These are phyloP conservation scores for Fraxinus excelsior DNA, from an alignment of 257 asterid genomes.

Conservation along the genomic window DNA sequence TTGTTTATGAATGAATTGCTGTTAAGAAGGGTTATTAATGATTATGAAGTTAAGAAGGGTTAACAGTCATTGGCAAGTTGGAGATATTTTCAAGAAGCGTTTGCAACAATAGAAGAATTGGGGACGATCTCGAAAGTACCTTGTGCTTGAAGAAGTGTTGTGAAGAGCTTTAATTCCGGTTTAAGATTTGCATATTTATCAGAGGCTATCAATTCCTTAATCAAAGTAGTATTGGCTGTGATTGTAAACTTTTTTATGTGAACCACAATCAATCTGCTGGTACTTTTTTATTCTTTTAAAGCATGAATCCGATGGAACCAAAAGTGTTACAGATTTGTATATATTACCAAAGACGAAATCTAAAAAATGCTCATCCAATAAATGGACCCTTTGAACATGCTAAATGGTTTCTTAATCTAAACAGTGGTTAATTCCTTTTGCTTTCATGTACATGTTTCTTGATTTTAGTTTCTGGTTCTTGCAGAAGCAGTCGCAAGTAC, in stretches of 20 bases:
- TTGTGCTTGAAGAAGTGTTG: not conserved
- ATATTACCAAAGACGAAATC: too few species aligned
- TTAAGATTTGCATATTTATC: too few species aligned
- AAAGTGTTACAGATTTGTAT: too few species aligned
- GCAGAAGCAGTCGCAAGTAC: constrained; percentile 57
- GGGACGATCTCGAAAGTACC: too few species aligned
- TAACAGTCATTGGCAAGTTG: too few species aligned
- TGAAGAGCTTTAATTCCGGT: not conserved
- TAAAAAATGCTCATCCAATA: not conserved
- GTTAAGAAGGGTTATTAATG: not conserved
- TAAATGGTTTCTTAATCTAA: not conserved
- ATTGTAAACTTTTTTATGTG: too few species aligned
- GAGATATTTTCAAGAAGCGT: too few species aligned
- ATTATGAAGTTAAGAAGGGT: too few species aligned
- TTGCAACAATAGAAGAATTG: too few species aligned
- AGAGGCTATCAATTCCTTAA: not conserved
- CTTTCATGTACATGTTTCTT: constrained; percentile 6
- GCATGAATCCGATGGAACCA: too few species aligned
- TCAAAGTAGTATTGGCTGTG: not conserved
- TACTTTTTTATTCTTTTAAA: too few species aligned
- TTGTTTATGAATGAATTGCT: not conserved
- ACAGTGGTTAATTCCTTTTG: not conserved
- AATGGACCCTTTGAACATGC: not conserved
- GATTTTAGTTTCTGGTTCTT: constrained; percentile 26
- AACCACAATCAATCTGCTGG: too few species aligned